These are phyloP conservation scores for Aspergillus phoenicis DNA, from an alignment of 2,329 filamentous ascomycete genomes.

Conservation along the genomic window DNA sequence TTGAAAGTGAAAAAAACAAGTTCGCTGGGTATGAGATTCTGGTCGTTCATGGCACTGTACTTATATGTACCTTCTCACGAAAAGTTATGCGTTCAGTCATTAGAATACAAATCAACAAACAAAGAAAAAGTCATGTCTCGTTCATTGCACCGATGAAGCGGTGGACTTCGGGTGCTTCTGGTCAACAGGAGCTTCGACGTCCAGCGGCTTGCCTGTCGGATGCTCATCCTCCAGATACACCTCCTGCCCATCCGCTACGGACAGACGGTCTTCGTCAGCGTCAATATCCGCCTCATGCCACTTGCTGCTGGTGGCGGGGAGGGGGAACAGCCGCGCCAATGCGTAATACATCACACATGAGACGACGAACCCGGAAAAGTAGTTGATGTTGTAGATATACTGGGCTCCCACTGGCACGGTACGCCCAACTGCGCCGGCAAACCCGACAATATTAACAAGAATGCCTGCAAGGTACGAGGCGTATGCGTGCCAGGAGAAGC, in stretches of 20 bases:
- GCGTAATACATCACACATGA: conserved; percentile 67
- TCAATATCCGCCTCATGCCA: conserved; percentile 73
- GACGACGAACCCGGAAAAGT: conserved; percentile 81
- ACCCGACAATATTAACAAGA: conserved; percentile 87
- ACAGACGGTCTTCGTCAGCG: conserved; percentile 26
- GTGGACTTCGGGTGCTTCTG: conserved; percentile 28
- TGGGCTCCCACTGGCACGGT: conserved; percentile 74
- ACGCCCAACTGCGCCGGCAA: conserved; percentile 75
- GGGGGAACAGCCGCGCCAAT: conserved; percentile 68
- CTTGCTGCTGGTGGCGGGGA: conserved; percentile 71
- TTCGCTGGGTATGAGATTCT: too few relatives aligned
- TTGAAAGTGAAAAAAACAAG: too few relatives aligned
- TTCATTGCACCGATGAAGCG: conserved; percentile 14
- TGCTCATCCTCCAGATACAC: conserved; percentile 32
- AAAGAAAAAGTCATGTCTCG: conserved; percentile 12
- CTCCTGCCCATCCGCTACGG: conserved; percentile 36
- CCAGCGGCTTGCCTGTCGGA: conserved; percentile 12
- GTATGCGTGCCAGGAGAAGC: conserved; percentile 83
- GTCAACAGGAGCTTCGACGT: conserved; percentile 17
- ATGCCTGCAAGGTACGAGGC: conserved; percentile 81
- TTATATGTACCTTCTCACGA: not conserved
- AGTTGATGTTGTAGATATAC: conserved; percentile 90
- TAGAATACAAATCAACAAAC: conserved; percentile 7
- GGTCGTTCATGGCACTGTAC: not conserved
- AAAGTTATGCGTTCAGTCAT: conserved; percentile 3